These are phyloP conservation scores for Pugionium dolabratum DNA, from an alignment of 345 rosid genomes.

Conservation along the genomic window DNA sequence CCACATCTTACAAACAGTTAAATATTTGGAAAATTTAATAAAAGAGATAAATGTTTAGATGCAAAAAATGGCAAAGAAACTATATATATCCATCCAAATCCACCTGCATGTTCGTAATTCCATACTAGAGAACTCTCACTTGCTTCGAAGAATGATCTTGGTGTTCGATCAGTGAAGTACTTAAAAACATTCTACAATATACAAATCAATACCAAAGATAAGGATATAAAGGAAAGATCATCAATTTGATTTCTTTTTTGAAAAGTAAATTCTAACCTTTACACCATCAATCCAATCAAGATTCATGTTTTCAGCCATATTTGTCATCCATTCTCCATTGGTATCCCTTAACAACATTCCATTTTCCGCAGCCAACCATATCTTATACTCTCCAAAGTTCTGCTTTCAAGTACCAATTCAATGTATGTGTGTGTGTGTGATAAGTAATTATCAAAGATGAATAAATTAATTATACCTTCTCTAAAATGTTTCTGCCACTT, in stretches of 20 bases:
- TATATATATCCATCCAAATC: neutral
- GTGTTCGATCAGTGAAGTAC: constrained; percentile 96
- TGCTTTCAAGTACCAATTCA: constrained; percentile 36
- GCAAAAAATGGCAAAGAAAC: neutral
- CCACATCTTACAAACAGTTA: constrained; percentile 55
- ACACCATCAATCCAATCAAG: constrained; percentile 99
- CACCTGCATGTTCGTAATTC: constrained; percentile 99
- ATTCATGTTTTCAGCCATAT: constrained; percentile 97
- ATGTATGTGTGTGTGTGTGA: neutral
- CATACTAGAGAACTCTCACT: constrained; percentile 94
- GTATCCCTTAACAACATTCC: constrained; percentile 95
- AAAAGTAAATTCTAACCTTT: constrained; percentile 52
- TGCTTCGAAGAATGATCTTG: constrained; percentile 82
- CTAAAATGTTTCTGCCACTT: constrained; percentile 69
- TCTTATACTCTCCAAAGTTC: constrained; percentile 82
- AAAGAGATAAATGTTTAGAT: constrained; percentile 11
- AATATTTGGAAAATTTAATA: neutral
- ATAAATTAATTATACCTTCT: constrained; percentile 50
- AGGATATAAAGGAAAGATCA: neutral
- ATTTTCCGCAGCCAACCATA: constrained; percentile 99
- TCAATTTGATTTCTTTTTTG: too few relatives aligned
- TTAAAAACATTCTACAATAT: constrained; percentile 88
- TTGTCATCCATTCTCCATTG: constrained; percentile 94
- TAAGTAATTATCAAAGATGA: neutral
- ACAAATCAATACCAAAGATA: constrained; percentile 29